These are phyloP conservation scores for Sutorius eximius DNA, from an alignment of 1,284 basidiomycete genomes.

Conservation along the genomic window DNA sequence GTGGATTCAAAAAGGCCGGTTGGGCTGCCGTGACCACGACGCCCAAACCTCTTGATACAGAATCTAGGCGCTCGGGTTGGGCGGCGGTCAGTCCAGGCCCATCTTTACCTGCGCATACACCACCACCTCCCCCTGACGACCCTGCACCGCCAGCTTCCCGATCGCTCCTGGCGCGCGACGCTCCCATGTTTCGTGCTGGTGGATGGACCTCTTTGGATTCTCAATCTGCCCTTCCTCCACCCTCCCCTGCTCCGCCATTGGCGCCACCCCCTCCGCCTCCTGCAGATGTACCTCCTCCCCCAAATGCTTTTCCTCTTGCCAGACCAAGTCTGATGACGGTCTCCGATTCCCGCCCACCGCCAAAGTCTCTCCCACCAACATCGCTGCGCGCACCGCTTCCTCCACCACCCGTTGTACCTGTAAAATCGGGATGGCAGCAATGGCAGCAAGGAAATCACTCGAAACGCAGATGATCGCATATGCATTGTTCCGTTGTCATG, in stretches of 20 bases:
- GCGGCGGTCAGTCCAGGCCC: conserved; percentile 15
- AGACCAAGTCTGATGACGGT: neutral
- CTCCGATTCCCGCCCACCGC: neutral
- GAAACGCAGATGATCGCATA: conserved; percentile 25
- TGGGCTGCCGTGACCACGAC: conserved; percentile 52
- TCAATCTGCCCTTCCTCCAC: conserved; percentile 24
- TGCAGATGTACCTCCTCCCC: conserved; percentile 7
- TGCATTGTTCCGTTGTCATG: neutral
- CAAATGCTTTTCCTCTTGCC: neutral
- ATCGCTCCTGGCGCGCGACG: conserved; percentile 12
- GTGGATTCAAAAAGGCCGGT: conserved; percentile 55
- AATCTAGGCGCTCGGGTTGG: conserved; percentile 16
- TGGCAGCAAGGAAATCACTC: conserved; percentile 30
- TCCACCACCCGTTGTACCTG: conserved; percentile 15
- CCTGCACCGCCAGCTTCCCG: conserved; percentile 13
- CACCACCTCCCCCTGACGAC: conserved; percentile 20
- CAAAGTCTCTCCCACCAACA: conserved; percentile 3
- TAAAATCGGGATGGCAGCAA: conserved; percentile 35
- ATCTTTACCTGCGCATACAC: conserved; percentile 22
- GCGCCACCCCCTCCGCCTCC: conserved; percentile 32
- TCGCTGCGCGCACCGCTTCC: conserved; percentile 16
- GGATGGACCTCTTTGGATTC: conserved; percentile 65
- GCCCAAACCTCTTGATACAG: conserved; percentile 14
- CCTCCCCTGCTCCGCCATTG: conserved; percentile 21
- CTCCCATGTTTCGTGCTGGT: conserved; percentile 53